These are phyloP conservation scores for Artemisia princeps DNA, from an alignment of 140 eudicot species.

Conservation along the genomic window DNA sequence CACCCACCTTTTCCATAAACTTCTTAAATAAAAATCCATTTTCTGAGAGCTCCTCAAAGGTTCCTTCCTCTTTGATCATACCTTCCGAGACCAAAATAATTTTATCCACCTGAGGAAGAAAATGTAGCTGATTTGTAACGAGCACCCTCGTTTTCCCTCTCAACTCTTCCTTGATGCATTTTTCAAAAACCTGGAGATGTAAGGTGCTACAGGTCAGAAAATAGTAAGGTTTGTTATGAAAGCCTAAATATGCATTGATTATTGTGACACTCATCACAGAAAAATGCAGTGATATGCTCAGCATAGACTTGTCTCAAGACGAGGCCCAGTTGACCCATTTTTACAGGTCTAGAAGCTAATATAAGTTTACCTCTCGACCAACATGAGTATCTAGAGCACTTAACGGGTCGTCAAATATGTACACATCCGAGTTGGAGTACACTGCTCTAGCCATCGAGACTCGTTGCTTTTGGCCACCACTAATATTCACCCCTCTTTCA, in stretches of 20 bases:
- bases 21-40: constrained; percentile 55
- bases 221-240: neutral
- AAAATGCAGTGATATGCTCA: neutral
- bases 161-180: constrained; percentile 77
- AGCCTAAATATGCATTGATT: neutral
- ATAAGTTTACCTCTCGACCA: constrained; percentile 64
- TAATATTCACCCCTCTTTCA: constrained; percentile 95
- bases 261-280: constrained; percentile 14
- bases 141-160: constrained; percentile 82
- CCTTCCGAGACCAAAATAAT: constrained; percentile 78
- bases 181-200: constrained; percentile 58
- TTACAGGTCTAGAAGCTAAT: too few species aligned
- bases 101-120: constrained; percentile 84
- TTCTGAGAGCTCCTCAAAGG: constrained; percentile 74
- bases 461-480: constrained; percentile 98
- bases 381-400: constrained; percentile 97
- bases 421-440: constrained; percentile 83
- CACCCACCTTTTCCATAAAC: constrained; percentile 92
- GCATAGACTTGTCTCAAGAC: too few species aligned
- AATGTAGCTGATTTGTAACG: constrained; percentile 93
- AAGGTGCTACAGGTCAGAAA: constrained; percentile 2
- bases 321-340: too few species aligned
- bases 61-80: constrained; percentile 81
- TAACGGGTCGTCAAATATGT: constrained; percentile 89
- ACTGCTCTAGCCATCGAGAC: constrained; percentile 99